phyloP scores from a whole-genome alignment of 2,329 filamentous ascomycete genomes.

The Fusarium avenaceum region DNA sequence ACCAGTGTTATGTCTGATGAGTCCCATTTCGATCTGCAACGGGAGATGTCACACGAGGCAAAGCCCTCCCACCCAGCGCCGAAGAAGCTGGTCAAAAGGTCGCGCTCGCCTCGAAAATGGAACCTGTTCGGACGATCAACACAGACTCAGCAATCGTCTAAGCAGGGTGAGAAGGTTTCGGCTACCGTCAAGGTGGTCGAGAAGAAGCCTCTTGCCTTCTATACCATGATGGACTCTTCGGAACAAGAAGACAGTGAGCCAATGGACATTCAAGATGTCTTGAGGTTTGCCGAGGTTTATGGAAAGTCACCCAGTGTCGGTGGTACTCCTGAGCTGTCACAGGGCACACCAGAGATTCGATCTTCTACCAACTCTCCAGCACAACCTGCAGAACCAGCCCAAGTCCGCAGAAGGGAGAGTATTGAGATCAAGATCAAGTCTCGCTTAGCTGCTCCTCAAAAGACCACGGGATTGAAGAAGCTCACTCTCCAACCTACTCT shows the following conservation, averaged over 20 bases:
- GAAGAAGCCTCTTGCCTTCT: conserved; percentile 69
- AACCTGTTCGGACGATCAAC: conserved; percentile 71
- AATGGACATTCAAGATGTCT: conserved; percentile 59
- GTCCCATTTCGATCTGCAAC: conserved; percentile 60
- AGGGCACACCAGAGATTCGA: conserved; percentile 34
- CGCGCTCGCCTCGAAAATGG: conserved; percentile 72
- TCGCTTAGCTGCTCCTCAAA: conserved; percentile 21
- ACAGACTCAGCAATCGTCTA: conserved; percentile 59
- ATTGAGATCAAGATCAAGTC: conserved; percentile 18
- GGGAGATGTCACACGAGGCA: conserved; percentile 53
- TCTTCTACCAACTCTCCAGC: conserved; percentile 21
- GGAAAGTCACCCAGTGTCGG: conserved; percentile 39
- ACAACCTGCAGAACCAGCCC: conserved; percentile 16
- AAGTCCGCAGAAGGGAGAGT: conserved; percentile 1
- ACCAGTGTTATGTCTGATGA: conserved; percentile 71
- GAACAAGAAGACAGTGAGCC: conserved; percentile 65
- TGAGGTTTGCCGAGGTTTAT: conserved; percentile 64
- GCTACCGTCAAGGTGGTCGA: conserved; percentile 64
- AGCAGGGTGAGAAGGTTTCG: conserved; percentile 59
- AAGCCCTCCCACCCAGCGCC: conserved; percentile 51
- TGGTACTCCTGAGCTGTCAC: conserved; percentile 32
- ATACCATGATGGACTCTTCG: conserved; percentile 72
- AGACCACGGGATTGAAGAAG: conserved; percentile 11
- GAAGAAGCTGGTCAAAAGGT: conserved; percentile 69
- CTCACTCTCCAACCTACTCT: conserved; percentile 14